Evolutionary conservation across 1,284 basidiomycete genomes (phyloP), one percentile per base, ranked within the genome.

Genomic region (Marasmius sp.): DNA sequence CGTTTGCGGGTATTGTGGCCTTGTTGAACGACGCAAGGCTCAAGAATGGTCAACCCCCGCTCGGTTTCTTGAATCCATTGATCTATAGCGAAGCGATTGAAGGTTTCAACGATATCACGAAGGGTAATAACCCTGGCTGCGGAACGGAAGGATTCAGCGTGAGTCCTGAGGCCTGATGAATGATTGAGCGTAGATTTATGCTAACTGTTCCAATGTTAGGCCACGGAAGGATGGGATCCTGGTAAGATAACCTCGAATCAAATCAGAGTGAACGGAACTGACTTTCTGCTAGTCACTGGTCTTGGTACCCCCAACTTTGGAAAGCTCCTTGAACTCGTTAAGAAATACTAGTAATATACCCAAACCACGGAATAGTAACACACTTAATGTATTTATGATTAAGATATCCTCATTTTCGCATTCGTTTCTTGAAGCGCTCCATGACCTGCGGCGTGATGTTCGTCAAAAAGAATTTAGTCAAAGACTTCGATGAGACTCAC

Each of bases 361-460:
- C 34, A 37, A 37, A 38, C 34, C 20, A 38, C 52, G 16, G 20
- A 58, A 51, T 38, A 49, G 39, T 49, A 51, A 18, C 39, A 54
- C 48, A 39, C 47, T 39, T 43, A 58, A 49, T 53, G 54, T 53
- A 48, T 16, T 10, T n/a, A n/a, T 47, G n/a, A 16, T 47, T 47
- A 47, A 8, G n/a, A 47, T 47, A n/a, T 12, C 20, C 16, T 73
- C 72, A 89, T 72, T 88, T 89, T 50, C 89, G 84, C 90, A 93
- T 93, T 38, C 91, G 79, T 73, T 93, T 93, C 79, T 93, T 93
- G 79, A 93, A 94, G 18, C 91, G 85, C 72, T 92, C 90, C 91
- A 93, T 91, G 60, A 91, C 89, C 90, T 92, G 67, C 14, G 57
- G 37, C 52, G 39, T 41, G 14, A 18, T 18, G 36, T 60, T 33